Evolutionary conservation across 78 protist genomes (phyloP).

Genomic region (Dictyostelium firmibasis): DNA sequence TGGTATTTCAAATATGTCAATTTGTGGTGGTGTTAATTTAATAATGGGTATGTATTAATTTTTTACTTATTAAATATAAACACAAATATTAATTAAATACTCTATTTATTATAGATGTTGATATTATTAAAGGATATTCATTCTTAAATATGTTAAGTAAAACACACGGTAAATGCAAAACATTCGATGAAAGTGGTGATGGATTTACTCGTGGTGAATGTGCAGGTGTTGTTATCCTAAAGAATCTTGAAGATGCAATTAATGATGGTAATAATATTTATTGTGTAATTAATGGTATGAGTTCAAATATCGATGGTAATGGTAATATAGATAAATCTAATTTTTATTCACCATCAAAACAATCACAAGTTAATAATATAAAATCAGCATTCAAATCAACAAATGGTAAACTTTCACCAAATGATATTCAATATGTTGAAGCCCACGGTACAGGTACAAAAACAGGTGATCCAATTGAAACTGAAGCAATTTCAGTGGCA

Average conservation of each 20-base stretch:
- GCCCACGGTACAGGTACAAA: slow-evolving; percentile 81
- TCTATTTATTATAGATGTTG: too few species aligned
- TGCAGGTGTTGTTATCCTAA: background rate
- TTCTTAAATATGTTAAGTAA: background rate
- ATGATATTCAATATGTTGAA: slow-evolving; percentile 63
- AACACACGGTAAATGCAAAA: background rate
- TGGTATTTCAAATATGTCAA: too few species aligned
- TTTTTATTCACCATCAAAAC: too few species aligned
- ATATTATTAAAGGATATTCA: background rate
- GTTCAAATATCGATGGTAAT: background rate
- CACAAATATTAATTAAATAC: too few species aligned
- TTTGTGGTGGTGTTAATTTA: too few species aligned
- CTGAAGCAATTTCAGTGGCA: too few species aligned
- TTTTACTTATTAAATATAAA: too few species aligned
- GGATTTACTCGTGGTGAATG: slow-evolving; percentile 40
- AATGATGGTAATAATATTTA: slow-evolving; percentile 32
- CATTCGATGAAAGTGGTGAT: slow-evolving; percentile 52
- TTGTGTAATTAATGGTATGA: slow-evolving; percentile 11
- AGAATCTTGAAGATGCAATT: background rate
- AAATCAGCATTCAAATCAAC: background rate
- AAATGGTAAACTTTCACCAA: background rate
- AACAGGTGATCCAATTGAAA: slow-evolving; percentile 79
- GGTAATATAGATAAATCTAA: too few species aligned
- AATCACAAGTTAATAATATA: slow-evolving; percentile 20
- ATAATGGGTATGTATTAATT: too few species aligned